Conservation (phyloP, 2,329 filamentous ascomycete genomes). For the Scolecobasidium constrictum region DNA sequence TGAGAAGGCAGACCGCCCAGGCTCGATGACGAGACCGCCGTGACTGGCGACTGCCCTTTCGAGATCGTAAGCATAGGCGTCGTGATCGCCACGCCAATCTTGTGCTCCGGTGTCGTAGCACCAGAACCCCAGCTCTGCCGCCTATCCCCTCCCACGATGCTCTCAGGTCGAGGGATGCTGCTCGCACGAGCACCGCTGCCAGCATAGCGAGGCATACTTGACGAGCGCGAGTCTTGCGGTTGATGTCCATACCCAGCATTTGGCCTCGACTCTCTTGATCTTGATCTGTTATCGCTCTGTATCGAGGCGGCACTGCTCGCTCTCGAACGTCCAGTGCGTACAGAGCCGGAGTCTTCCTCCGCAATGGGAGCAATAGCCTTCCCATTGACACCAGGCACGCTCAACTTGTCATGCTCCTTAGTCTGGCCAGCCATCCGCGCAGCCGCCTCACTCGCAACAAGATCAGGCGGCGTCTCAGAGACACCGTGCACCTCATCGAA, state of each 20-base stretch:
- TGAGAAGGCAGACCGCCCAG: background rate
- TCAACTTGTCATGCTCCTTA: background rate
- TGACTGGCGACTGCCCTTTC: background rate
- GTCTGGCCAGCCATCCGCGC: background rate
- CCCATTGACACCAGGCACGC: background rate
- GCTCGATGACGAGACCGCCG: background rate
- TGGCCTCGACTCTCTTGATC: background rate
- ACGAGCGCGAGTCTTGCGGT: too few species aligned
- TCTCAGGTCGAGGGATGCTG: background rate
- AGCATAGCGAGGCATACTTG: background rate
- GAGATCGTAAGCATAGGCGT: background rate
- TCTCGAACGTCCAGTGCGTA: background rate
- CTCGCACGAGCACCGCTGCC: background rate
- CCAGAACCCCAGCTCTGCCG: too few species aligned
- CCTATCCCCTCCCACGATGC: background rate
- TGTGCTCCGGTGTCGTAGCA: too few species aligned
- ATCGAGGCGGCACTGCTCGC: background rate
- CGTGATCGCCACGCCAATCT: too few species aligned
- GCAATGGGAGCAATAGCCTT: background rate
- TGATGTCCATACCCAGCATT: too few species aligned
- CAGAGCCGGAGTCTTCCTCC: background rate
- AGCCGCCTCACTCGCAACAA: background rate
- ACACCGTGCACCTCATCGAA: conserved; percentile 1
- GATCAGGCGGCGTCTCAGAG: conserved; percentile 1
- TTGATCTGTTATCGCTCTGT: background rate